Base-by-base conservation (phyloP, 345 rosid species). In the Citrus sp. region DNA sequence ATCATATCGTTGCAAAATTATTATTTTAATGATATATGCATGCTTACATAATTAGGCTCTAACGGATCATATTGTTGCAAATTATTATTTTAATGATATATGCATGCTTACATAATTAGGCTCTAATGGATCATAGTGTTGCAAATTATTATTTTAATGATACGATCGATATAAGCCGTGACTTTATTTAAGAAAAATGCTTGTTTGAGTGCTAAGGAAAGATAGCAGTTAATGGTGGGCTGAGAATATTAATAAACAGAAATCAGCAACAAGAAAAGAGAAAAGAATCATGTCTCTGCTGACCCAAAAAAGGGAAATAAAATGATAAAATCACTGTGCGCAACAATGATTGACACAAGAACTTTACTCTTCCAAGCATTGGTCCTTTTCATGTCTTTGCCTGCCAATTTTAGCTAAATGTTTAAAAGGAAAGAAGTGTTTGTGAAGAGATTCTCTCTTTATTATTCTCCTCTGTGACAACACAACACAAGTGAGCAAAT, bases 391-490 rank as follows among this genome's bases (percentile, higher is more conserved):
- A 67, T 77, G 79, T 76, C 82, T 73, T 70, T 76, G 61, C 66
- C 82, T 35, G 60, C 83, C 79, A 72, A 76, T 32, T 60, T 66
- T 60, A 58, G 71, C 73, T 76, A 64, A 25, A 58, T 38, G 78
- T 78, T 73, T 76, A 72, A 80, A 80, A 76, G 74, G 81, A 51
- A 82, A 85, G 72, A 76, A 73, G 79, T 83, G 84, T 79, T 80
- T 7, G 64, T 21, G 81, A 86, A 84, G 86, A 81, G 81, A 83
- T 80, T 85, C 86, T 80, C 70, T 42, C 83, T 82, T 85, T 85
- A 81, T 83, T 54, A 54, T 54, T 54, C 58, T 88, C 87, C 86
- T 82, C 79, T 82, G 78, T 76, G 81, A 78, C 77, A 63, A 63
- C 70, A 2, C 16, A 40, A 32, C 38, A 28, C 71, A 67, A 64